Percentiles rank a stretch among this genome's conserved stretches.
phyloP scores from a whole-genome alignment of 768 basidiomycete species.

The Naganishia vishniacii region DNA sequence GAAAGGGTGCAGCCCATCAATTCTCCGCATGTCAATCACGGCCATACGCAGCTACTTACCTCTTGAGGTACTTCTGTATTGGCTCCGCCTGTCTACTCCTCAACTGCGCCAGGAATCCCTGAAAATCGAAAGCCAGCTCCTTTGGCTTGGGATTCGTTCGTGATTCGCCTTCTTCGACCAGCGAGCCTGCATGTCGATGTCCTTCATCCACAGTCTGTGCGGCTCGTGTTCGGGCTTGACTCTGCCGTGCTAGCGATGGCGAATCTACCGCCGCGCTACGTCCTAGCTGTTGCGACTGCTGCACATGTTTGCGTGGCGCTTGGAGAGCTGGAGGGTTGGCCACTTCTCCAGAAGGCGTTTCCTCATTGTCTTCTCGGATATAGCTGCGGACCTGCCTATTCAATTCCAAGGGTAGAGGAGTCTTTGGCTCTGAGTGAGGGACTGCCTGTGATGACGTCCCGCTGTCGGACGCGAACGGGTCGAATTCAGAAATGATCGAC shows the following conservation, averaged over 20 bases:
- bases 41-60: too few species aligned
- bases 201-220: not conserved
- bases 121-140: conserved; percentile 69
- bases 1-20: too few species aligned
- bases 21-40: too few species aligned
- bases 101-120: conserved; percentile 91
- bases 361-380: not conserved
- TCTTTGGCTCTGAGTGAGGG: not conserved
- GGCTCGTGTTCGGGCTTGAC: not conserved
- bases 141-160: conserved; percentile 6
- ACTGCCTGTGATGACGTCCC: not conserved
- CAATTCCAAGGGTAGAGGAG: not conserved
- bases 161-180: conserved; percentile 8
- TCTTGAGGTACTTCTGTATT: conserved; percentile 88
- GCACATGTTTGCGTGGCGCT: not conserved
- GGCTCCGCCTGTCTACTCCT: conserved; percentile 80
- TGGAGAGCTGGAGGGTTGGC: not conserved
- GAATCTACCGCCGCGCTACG: not conserved
- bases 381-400: not conserved
- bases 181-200: not conserved
- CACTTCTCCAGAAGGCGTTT: not conserved
- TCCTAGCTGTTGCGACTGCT: not conserved
- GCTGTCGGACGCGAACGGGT: conserved; percentile 20
- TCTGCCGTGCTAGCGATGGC: not conserved
- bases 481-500: conserved; percentile 26